Percentiles rank a stretch among this genome's conserved stretches.
Evolutionary conservation across 1,284 basidiomycete genomes (phyloP).

Genomic region (Schizophyllum commune): DNA sequence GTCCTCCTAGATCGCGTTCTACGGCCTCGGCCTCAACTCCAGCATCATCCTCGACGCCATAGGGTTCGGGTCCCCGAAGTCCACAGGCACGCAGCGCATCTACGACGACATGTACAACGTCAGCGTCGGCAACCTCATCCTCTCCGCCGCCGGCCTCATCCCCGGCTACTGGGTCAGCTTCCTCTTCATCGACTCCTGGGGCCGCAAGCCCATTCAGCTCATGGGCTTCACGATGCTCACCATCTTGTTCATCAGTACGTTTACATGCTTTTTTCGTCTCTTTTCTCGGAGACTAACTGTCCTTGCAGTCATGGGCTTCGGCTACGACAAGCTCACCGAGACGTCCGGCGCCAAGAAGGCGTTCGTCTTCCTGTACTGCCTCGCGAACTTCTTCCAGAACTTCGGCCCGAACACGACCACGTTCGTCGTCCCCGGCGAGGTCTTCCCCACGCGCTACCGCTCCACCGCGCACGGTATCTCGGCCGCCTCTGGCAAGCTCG

Average conservation of each 20-base stretch:
- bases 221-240: slow-evolving; percentile 73
- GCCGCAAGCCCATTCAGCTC: slow-evolving; percentile 69
- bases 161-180: slow-evolving; percentile 73
- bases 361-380: slow-evolving; percentile 75
- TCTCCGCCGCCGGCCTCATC: slow-evolving; percentile 64
- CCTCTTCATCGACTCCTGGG: slow-evolving; percentile 64
- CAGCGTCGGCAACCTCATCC: slow-evolving; percentile 59
- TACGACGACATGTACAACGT: slow-evolving; percentile 48
- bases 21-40: slow-evolving; percentile 79
- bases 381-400: slow-evolving; percentile 70
- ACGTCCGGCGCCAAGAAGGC: slow-evolving; percentile 45
- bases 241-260: slow-evolving; percentile 55
- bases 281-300: slow-evolving; percentile 8
- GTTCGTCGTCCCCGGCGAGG: slow-evolving; percentile 77
- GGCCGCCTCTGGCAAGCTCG: slow-evolving; percentile 77
- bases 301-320: slow-evolving; percentile 46
- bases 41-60: slow-evolving; percentile 54
- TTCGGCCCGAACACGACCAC: slow-evolving; percentile 37
- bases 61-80: slow-evolving; percentile 38
- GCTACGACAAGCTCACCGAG: slow-evolving; percentile 57
- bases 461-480: slow-evolving; percentile 83
- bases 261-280: slow-evolving; percentile 23
- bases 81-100: slow-evolving; percentile 29
- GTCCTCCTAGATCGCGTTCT: slow-evolving; percentile 64
- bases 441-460: slow-evolving; percentile 82